Percentiles rank a stretch among this genome's conserved stretches.
phyloP scores from a whole-genome alignment of 192 early-diverging fungal genomes.

The Radiomyces spectabilis region DNA sequence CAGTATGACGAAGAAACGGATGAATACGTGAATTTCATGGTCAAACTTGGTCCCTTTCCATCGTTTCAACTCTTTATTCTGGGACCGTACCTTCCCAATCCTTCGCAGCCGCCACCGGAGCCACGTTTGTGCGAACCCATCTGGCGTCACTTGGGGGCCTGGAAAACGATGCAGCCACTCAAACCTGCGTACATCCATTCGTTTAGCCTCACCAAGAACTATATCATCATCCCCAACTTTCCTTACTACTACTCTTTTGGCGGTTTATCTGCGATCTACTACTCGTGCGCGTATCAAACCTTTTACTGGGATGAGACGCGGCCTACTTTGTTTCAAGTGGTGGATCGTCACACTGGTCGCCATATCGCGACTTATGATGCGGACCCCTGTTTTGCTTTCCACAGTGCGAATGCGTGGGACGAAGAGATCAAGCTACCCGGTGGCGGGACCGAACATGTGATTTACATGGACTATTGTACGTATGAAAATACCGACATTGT shows the following conservation, averaged over 20 bases:
- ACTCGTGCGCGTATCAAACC: conserved; percentile 31
- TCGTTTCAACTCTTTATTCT: conserved; percentile 15
- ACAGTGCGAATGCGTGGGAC: conserved; percentile 43
- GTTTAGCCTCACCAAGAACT: conserved; percentile 35
- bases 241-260: conserved; percentile 34
- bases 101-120: background rate
- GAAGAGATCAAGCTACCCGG: conserved; percentile 16
- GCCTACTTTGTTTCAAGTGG: conserved; percentile 34
- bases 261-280: conserved; percentile 31
- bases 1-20: conserved; percentile 26
- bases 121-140: conserved; percentile 16
- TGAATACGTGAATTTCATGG: conserved; percentile 33
- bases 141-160: conserved; percentile 21
- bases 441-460: conserved; percentile 13
- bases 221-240: conserved; percentile 38
- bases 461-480: conserved; percentile 21
- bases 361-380: conserved; percentile 37
- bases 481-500: conserved; percentile 33
- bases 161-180: conserved; percentile 13
- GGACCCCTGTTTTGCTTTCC: conserved; percentile 36
- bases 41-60: conserved; percentile 18
- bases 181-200: conserved; percentile 40
- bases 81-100: conserved; percentile 9
- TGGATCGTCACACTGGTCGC: conserved; percentile 29
- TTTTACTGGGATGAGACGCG: conserved; percentile 36